Conservation (phyloP, 2,329 filamentous ascomycete genomes). For the Paramyrothecium sp. region DNA sequence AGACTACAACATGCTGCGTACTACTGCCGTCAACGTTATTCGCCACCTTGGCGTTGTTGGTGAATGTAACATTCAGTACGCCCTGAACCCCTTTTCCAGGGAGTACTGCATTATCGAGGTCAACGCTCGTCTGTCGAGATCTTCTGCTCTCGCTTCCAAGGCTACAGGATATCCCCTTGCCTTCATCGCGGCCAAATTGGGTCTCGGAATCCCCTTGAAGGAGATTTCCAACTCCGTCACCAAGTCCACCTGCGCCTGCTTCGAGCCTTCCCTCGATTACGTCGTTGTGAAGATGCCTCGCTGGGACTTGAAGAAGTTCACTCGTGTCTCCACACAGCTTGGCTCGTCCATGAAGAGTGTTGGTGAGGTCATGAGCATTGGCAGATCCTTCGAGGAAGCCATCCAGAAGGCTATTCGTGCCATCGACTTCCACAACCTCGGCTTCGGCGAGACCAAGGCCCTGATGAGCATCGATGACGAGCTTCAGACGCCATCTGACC, state of each 20-base stretch:
- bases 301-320: conserved; percentile 99
- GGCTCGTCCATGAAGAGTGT: conserved; percentile 99
- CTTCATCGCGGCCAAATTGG: conserved; percentile 95
- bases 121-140: conserved; percentile 93
- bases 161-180: conserved; percentile 94
- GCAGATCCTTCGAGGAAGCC: conserved; percentile 93
- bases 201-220: conserved; percentile 90
- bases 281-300: conserved; percentile 98
- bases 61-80: conserved; percentile 99
- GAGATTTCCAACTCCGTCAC: conserved; percentile 97
- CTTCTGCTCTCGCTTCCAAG: conserved; percentile 93
- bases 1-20: conserved; percentile 98
- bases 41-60: conserved; percentile 95
- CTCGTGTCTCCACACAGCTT: conserved; percentile 89
- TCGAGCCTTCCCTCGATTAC: conserved; percentile 97
- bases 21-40: conserved; percentile 95
- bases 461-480: conserved; percentile 96
- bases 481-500: conserved; percentile 94
- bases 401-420: conserved; percentile 97
- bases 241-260: conserved; percentile 93
- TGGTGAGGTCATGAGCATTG: conserved; percentile 98
- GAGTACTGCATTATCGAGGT: conserved; percentile 99
- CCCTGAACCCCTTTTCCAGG: conserved; percentile 88
- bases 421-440: conserved; percentile 92
- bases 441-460: conserved; percentile 87